These are phyloP conservation scores for Pythium rishiriense DNA, from an alignment of 352 stramenopile genomes.

Conservation along the genomic window DNA sequence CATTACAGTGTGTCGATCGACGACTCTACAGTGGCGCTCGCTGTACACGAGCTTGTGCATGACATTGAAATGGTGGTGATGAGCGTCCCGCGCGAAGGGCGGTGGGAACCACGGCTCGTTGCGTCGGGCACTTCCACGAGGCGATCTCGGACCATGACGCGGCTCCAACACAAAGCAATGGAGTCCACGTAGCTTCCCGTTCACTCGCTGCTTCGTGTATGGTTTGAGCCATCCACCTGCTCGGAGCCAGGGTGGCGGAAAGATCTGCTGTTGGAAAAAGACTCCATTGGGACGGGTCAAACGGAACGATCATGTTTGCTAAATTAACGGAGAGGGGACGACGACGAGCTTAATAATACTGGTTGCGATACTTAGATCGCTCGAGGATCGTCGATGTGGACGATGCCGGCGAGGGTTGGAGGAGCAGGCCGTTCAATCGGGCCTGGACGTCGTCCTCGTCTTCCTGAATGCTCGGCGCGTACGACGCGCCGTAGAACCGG, in stretches of 20 bases:
- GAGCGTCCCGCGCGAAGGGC: not conserved
- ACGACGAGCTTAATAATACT: slow-evolving; percentile 21
- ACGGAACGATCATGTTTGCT: slow-evolving; percentile 8
- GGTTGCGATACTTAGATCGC: slow-evolving; percentile 18
- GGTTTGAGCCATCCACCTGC: not conserved
- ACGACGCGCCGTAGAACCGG: slow-evolving; percentile 45
- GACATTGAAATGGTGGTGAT: not conserved
- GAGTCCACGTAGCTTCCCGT: not conserved
- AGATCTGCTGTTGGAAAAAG: not conserved
- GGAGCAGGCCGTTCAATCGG: slow-evolving; percentile 62
- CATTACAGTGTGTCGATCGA: not conserved
- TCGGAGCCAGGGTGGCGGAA: not conserved
- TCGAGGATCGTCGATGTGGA: slow-evolving; percentile 55
- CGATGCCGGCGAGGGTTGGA: slow-evolving; percentile 37
- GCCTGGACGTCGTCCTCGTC: slow-evolving; percentile 62
- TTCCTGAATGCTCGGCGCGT: slow-evolving; percentile 64
- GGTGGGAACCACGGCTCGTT: not conserved
- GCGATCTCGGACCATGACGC: too few relatives aligned
- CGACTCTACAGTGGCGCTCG: not conserved
- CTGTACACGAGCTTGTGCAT: slow-evolving; percentile 1
- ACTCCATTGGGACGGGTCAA: not conserved
- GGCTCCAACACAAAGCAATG: not conserved
- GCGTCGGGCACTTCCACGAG: too few relatives aligned
- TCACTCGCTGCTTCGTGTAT: not conserved
- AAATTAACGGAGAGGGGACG: slow-evolving; percentile 17